Percentiles rank a stretch among this genome's conserved stretches.
Conservation (phyloP, 2,329 filamentous ascomycete species). For the Fusarium continuum region DNA sequence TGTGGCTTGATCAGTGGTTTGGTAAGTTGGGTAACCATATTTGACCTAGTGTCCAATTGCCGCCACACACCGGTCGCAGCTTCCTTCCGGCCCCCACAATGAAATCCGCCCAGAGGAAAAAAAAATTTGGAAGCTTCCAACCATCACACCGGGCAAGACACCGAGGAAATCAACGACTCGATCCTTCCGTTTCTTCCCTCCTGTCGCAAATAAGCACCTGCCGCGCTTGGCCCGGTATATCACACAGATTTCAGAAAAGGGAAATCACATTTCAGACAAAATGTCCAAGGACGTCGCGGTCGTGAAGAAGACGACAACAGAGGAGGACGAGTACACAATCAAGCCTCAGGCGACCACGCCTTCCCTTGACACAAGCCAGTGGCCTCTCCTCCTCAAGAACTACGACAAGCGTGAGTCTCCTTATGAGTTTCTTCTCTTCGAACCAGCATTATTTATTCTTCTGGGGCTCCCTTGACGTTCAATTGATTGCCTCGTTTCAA, state of each 20-base stretch:
- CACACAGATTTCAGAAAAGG: constrained; percentile 25
- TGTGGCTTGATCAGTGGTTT: not conserved
- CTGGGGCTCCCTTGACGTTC: not conserved
- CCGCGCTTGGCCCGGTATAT: constrained; percentile 44
- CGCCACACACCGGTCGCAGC: constrained; percentile 42
- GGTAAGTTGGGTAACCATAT: not conserved
- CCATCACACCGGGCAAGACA: constrained; percentile 45
- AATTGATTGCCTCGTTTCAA: constrained; percentile 1
- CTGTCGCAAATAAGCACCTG: constrained; percentile 38
- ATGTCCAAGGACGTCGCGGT: constrained; percentile 60
- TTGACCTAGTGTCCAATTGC: constrained; percentile 12
- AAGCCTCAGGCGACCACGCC: constrained; percentile 88
- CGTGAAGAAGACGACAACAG: constrained; percentile 48
- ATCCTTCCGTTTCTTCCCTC: constrained; percentile 42
- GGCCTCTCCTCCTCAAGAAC: constrained; percentile 95
- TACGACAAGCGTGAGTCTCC: constrained; percentile 82
- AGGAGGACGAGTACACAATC: constrained; percentile 82
- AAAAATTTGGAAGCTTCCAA: constrained; percentile 49
- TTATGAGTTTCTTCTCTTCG: not conserved
- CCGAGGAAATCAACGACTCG: constrained; percentile 45
- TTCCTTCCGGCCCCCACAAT: constrained; percentile 45
- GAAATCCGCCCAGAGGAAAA: constrained; percentile 44
- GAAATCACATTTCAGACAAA: constrained; percentile 30
- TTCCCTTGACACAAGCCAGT: constrained; percentile 83
- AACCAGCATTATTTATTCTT: not conserved